Conservation (phyloP, 768 basidiomycete species). For the Nidula microcarpa region DNA sequence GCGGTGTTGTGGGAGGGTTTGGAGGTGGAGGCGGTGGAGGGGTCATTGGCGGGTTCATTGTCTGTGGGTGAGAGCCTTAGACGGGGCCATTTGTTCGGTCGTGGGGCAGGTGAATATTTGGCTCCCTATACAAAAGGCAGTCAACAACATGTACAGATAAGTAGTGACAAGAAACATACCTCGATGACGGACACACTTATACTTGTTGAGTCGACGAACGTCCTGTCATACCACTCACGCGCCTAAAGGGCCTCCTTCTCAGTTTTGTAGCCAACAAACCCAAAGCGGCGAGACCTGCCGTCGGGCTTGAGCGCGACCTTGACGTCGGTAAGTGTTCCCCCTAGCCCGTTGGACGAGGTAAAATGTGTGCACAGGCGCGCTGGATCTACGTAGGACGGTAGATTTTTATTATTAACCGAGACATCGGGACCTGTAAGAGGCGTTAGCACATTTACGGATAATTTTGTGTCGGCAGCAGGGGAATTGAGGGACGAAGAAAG, state of each 20-base stretch:
- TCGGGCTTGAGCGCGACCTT: conserved; percentile 75
- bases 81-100: conserved; percentile 69
- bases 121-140: conserved; percentile 44
- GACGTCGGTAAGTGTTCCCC: conserved; percentile 79
- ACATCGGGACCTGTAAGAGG: conserved; percentile 58
- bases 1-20: too few relatives aligned
- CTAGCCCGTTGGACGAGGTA: conserved; percentile 53
- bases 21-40: background rate
- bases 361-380: conserved; percentile 67
- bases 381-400: conserved; percentile 68
- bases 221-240: conserved; percentile 80
- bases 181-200: conserved; percentile 76
- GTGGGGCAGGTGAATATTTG: conserved; percentile 63
- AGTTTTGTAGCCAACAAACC: conserved; percentile 88
- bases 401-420: conserved; percentile 82
- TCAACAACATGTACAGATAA: conserved; percentile 1
- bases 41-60: conserved; percentile 6
- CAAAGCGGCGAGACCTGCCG: conserved; percentile 84
- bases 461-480: background rate
- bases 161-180: conserved; percentile 35
- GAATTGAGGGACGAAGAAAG: background rate
- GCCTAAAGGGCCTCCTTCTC: conserved; percentile 71
- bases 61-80: too few relatives aligned
- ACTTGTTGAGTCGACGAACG: conserved; percentile 77
- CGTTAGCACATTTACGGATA: background rate